Evolutionary conservation across 2,329 filamentous ascomycete genomes (phyloP).

Genomic region (Colletotrichum sp.): DNA sequence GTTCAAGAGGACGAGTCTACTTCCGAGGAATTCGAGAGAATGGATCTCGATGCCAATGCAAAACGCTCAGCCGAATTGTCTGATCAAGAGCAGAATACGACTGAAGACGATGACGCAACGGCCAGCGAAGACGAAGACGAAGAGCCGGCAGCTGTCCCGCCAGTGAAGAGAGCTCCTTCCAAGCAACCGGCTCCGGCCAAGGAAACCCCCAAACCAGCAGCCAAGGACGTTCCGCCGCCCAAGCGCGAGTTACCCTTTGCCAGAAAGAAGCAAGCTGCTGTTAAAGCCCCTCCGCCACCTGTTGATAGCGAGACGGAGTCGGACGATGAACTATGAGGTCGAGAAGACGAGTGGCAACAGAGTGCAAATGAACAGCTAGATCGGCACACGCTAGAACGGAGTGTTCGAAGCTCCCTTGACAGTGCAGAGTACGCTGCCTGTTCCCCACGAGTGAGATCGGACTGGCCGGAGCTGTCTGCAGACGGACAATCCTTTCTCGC

Average conservation of each 20-base stretch:
- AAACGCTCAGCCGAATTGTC: constrained; percentile 26
- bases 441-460: neutral
- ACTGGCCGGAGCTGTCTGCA: neutral
- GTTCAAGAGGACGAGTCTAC: constrained; percentile 42
- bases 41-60: constrained; percentile 51
- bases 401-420: neutral
- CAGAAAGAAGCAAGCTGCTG: constrained; percentile 31
- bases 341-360: neutral
- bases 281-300: constrained; percentile 29
- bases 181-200: neutral
- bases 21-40: constrained; percentile 51
- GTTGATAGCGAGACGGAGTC: constrained; percentile 56
- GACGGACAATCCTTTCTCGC: neutral
- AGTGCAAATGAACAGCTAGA: neutral
- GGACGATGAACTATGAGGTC: constrained; percentile 57
- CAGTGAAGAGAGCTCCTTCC: neutral
- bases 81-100: constrained; percentile 40
- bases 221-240: constrained; percentile 33
- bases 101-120: constrained; percentile 42
- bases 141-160: constrained; percentile 35
- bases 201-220: neutral
- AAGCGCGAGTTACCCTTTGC: constrained; percentile 51
- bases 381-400: neutral
- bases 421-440: neutral
- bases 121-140: constrained; percentile 47